phyloP scores from a whole-genome alignment of 2,329 filamentous ascomycete genomes.

The Helotiales sp. region DNA sequence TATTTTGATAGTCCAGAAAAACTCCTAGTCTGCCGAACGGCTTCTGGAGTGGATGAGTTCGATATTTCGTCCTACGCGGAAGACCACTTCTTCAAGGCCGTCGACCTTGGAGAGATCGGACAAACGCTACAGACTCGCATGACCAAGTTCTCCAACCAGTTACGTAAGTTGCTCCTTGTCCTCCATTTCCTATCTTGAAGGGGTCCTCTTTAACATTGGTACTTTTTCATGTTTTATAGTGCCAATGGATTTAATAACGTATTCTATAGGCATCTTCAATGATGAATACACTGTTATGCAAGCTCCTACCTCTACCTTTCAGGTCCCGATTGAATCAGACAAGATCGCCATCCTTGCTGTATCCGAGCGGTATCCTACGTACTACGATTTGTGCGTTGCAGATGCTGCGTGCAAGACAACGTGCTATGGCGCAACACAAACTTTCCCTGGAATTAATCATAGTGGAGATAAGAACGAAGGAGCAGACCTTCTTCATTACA shows the following conservation, averaged over 20 bases:
- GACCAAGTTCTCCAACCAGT: slow-evolving; percentile 27
- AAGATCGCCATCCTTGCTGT: slow-evolving; percentile 36
- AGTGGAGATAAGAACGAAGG: slow-evolving; percentile 35
- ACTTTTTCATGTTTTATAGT: no score
- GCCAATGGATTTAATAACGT: background rate
- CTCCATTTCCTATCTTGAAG: background rate
- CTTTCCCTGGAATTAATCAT: slow-evolving; percentile 34
- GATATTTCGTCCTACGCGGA: slow-evolving; percentile 38
- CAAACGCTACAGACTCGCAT: slow-evolving; percentile 35
- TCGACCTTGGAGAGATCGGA: slow-evolving; percentile 38
- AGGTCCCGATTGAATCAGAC: slow-evolving; percentile 27
- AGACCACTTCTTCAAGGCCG: slow-evolving; percentile 38
- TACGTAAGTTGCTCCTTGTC: slow-evolving; percentile 20
- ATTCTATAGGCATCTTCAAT: slow-evolving; percentile 27
- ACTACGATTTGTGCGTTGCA: slow-evolving; percentile 40
- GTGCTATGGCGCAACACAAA: slow-evolving; percentile 30
- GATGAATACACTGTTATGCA: slow-evolving; percentile 33
- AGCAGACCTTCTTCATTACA: slow-evolving; percentile 31
- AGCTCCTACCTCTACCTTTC: slow-evolving; percentile 32
- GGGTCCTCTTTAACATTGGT: no score
- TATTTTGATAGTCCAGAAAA: slow-evolving; percentile 18
- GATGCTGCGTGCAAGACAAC: slow-evolving; percentile 30
- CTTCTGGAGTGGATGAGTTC: slow-evolving; percentile 31
- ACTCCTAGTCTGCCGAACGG: slow-evolving; percentile 30
- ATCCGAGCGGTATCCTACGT: slow-evolving; percentile 35